phyloP scores from a whole-genome alignment of 805 yeast genomes.

The Metschnikowia henanensis region DNA sequence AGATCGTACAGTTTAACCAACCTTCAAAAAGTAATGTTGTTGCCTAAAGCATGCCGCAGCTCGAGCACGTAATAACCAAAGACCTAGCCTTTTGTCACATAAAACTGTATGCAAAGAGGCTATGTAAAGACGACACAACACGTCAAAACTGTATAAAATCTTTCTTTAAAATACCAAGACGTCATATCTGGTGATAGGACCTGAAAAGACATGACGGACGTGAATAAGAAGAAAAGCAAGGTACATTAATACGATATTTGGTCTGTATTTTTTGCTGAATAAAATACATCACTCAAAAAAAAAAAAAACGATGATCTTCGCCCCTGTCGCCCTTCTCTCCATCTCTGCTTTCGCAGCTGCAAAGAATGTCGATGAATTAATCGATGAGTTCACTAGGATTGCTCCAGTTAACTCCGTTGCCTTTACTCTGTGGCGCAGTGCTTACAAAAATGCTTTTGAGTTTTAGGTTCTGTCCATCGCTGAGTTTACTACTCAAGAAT shows the following conservation, averaged over 20 bases:
- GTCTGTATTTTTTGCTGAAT: no score
- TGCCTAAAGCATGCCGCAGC: background rate
- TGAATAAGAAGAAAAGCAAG: no score
- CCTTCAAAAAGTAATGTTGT: no score
- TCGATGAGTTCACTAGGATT: background rate
- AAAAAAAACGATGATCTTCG: background rate
- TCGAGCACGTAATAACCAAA: background rate
- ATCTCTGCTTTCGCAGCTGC: conserved; percentile 1
- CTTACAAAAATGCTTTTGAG: background rate
- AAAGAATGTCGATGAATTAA: background rate
- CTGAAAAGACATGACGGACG: no score
- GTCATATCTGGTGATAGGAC: no score
- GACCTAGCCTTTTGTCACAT: background rate
- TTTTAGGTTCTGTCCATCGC: background rate
- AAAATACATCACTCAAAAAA: no score
- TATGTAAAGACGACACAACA: background rate
- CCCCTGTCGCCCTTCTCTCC: background rate
- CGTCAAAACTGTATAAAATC: background rate
- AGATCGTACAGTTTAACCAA: no score
- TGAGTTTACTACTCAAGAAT: background rate
- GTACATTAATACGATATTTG: no score
- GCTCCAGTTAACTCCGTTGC: background rate
- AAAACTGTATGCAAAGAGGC: background rate
- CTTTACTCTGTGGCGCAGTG: background rate
- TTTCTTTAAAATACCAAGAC: background rate